A percentile compares a stretch with the other conserved stretches of the same genome.
Evolutionary conservation across 2,329 filamentous ascomycete species (phyloP).

Genomic region (Penicillium hesseltinei): DNA sequence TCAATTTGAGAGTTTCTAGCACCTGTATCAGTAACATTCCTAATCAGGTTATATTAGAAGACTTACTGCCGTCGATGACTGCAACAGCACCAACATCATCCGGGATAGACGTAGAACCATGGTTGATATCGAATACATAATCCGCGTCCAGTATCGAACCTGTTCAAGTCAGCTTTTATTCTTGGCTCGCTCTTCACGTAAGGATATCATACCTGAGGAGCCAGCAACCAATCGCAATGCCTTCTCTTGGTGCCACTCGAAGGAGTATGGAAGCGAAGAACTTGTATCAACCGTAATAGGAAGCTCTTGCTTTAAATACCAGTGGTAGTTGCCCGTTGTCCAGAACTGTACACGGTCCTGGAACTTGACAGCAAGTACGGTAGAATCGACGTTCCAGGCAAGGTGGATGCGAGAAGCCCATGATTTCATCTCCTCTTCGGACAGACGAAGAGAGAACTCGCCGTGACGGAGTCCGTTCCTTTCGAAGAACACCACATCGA

Average conservation of each 20-base stretch:
- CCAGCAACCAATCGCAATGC: conserved; percentile 65
- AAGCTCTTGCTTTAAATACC: conserved; percentile 94
- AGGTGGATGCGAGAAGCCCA: conserved; percentile 63
- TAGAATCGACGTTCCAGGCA: conserved; percentile 90
- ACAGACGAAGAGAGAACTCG: conserved; percentile 76
- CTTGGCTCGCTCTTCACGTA: not conserved
- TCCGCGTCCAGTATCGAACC: conserved; percentile 60
- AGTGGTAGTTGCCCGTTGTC: conserved; percentile 97
- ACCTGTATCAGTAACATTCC: conserved; percentile 22
- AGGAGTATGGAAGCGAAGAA: conserved; percentile 26
- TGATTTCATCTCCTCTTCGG: conserved; percentile 56
- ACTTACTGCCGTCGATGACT: conserved; percentile 75
- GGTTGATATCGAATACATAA: conserved; percentile 65
- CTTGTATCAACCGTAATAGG: conserved; percentile 38
- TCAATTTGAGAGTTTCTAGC: conserved; percentile 68
- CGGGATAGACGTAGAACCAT: conserved; percentile 68
- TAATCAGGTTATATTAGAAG: not conserved
- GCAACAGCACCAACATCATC: conserved; percentile 76
- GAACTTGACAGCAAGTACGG: conserved; percentile 78
- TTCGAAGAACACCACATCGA: conserved; percentile 93
- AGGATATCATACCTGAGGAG: conserved; percentile 44
- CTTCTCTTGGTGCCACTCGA: conserved; percentile 82
- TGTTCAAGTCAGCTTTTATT: conserved; percentile 15
- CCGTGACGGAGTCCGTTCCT: conserved; percentile 96
- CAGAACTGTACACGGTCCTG: conserved; percentile 79